Evolutionary conservation across 1,284 basidiomycete species (phyloP).

Genomic region (Ceratorhiza oryzae-sativae): DNA sequence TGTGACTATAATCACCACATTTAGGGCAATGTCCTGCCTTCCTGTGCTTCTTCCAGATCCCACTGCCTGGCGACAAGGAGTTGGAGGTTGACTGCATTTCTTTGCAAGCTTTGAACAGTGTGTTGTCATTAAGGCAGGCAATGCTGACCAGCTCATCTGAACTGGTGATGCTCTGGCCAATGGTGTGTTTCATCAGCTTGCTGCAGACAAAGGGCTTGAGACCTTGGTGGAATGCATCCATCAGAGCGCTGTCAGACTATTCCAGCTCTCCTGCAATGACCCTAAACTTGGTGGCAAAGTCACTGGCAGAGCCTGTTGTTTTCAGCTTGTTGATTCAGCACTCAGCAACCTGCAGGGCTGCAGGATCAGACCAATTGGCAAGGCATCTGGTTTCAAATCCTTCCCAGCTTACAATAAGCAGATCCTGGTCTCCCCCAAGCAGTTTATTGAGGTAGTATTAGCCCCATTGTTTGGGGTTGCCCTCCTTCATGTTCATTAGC

Average conservation of each 20-base stretch:
- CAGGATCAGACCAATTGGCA: background rate
- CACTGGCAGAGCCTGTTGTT: background rate
- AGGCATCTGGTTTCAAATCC: background rate
- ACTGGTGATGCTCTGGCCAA: background rate
- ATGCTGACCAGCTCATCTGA: background rate
- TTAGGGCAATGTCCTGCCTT: background rate
- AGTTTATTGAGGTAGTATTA: background rate
- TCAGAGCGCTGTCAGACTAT: background rate
- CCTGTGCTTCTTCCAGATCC: background rate
- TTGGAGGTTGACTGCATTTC: background rate
- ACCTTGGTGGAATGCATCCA: background rate
- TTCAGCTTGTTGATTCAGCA: background rate
- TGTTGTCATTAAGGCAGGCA: constrained; percentile 1
- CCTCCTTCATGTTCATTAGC: constrained; percentile 20
- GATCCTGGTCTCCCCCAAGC: background rate
- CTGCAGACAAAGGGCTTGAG: background rate
- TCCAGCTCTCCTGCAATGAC: background rate
- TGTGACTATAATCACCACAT: background rate
- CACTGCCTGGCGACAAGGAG: background rate
- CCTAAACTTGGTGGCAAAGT: background rate
- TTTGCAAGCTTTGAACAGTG: background rate
- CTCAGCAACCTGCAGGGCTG: background rate
- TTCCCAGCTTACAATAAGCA: background rate
- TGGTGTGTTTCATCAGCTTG: background rate
- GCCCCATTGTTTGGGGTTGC: background rate